These are phyloP conservation scores for Pseudogymnoascus sp. DNA, from an alignment of 2,329 filamentous ascomycete genomes.

Conservation along the genomic window DNA sequence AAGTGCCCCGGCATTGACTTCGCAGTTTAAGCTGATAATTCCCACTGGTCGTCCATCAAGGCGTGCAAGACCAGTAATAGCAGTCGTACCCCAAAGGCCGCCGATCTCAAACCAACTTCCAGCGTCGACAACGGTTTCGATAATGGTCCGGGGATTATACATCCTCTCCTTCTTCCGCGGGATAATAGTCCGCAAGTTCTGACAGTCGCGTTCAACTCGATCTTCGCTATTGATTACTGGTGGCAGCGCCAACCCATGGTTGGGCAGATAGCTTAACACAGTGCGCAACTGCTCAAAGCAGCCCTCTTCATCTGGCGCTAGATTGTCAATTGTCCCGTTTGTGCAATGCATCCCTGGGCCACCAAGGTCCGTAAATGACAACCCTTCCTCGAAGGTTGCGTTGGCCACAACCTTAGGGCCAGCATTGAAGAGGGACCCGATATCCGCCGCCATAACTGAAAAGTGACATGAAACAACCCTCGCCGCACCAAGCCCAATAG, in stretches of 20 bases:
- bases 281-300: conserved; percentile 56
- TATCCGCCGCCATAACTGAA: conserved; percentile 58
- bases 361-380: conserved; percentile 53
- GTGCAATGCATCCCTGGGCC: conserved; percentile 57
- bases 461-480: conserved; percentile 58
- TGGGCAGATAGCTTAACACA: conserved; percentile 52
- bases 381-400: conserved; percentile 58
- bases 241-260: conserved; percentile 49
- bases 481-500: conserved; percentile 57
- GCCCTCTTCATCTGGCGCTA: conserved; percentile 52
- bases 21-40: conserved; percentile 54
- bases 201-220: conserved; percentile 42
- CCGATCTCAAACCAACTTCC: conserved; percentile 60
- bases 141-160: conserved; percentile 54
- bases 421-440: conserved; percentile 58
- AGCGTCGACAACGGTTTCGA: conserved; percentile 49
- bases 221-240: conserved; percentile 44
- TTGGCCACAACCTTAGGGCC: conserved; percentile 56
- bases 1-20: conserved; percentile 55
- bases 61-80: conserved; percentile 54
- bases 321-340: conserved; percentile 61
- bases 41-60: conserved; percentile 52
- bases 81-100: conserved; percentile 54
- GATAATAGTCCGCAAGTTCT: conserved; percentile 48
- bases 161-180: conserved; percentile 52